These are phyloP conservation scores for Pseudocercospora macadamiae DNA, from an alignment of 2,329 filamentous ascomycete genomes.

Conservation along the genomic window DNA sequence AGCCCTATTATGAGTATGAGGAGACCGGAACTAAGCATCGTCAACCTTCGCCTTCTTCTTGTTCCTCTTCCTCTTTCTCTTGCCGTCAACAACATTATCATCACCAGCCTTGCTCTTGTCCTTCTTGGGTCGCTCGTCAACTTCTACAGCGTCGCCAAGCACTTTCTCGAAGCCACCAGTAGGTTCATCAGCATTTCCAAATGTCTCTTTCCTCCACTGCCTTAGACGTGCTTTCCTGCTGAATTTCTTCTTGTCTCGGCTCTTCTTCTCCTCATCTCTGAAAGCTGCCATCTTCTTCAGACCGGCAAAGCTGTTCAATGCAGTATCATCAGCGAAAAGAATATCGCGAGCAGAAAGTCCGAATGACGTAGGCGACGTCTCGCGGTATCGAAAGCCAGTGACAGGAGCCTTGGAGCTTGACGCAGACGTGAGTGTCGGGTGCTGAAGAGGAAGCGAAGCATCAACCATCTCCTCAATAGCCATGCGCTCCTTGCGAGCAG, in stretches of 20 bases:
- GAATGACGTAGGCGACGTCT: slow-evolving; percentile 87
- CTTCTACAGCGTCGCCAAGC: slow-evolving; percentile 35
- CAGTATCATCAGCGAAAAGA: slow-evolving; percentile 81
- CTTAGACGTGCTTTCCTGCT: slow-evolving; percentile 90
- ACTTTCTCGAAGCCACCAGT: slow-evolving; percentile 45
- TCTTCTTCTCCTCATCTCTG: slow-evolving; percentile 86
- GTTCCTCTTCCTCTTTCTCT: slow-evolving; percentile 40
- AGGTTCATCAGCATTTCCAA: slow-evolving; percentile 62
- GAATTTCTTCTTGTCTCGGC: slow-evolving; percentile 81
- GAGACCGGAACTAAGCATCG: not conserved
- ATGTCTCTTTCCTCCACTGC: slow-evolving; percentile 77
- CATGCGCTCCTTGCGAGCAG: slow-evolving; percentile 77
- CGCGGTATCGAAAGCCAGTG: slow-evolving; percentile 81
- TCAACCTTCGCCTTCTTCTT: slow-evolving; percentile 14
- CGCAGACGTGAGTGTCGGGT: slow-evolving; percentile 56
- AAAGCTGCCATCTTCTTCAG: slow-evolving; percentile 94
- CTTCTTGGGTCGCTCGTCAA: slow-evolving; percentile 24
- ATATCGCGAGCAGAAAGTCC: slow-evolving; percentile 90
- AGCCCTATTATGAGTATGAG: too few relatives aligned
- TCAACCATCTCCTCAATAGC: slow-evolving; percentile 87
- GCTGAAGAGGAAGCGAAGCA: slow-evolving; percentile 74
- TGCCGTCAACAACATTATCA: slow-evolving; percentile 40
- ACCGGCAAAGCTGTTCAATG: slow-evolving; percentile 87
- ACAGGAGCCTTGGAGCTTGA: slow-evolving; percentile 49
- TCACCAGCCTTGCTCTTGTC: slow-evolving; percentile 34